Percentiles rank a stretch among this genome's conserved stretches.
Evolutionary conservation across 352 stramenopile species (phyloP).

Genomic region (Phytophthora boehmeriae): DNA sequence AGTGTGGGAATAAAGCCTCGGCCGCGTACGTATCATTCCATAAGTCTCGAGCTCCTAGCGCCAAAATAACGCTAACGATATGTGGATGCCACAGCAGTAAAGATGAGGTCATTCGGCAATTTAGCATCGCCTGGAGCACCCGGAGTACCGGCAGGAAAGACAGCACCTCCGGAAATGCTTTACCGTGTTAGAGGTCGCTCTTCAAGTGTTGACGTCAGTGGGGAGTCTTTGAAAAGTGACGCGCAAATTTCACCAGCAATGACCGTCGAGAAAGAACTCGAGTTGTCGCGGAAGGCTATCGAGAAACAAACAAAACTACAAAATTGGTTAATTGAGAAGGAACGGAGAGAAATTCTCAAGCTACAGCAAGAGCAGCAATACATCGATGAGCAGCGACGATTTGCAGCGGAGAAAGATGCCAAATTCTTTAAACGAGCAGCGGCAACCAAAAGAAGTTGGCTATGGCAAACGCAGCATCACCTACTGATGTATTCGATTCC

Average conservation of each 20-base stretch:
- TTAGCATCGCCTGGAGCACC: conserved; percentile 22
- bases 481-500: conserved; percentile 3
- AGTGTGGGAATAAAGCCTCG: conserved; percentile 20
- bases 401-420: conserved; percentile 68
- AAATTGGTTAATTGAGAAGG: conserved; percentile 91
- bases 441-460: conserved; percentile 70
- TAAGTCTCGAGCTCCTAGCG: background rate
- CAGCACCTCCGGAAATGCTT: conserved; percentile 45
- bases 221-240: conserved; percentile 58
- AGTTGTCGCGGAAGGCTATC: conserved; percentile 79
- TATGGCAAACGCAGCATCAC: conserved; percentile 6
- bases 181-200: conserved; percentile 71
- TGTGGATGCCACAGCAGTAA: conserved; percentile 16
- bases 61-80: conserved; percentile 7
- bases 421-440: conserved; percentile 83
- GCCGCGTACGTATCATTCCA: conserved; percentile 33
- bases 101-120: conserved; percentile 33
- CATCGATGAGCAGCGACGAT: conserved; percentile 72
- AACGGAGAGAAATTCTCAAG: conserved; percentile 81
- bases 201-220: conserved; percentile 30
- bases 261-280: conserved; percentile 68
- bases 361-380: conserved; percentile 81
- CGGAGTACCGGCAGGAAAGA: conserved; percentile 13
- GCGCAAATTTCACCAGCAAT: conserved; percentile 30
- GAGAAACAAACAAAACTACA: conserved; percentile 91